Evolutionary conservation across 1,139 yeast genomes (phyloP).

Genomic region (Blastobotrys serpentis): DNA sequence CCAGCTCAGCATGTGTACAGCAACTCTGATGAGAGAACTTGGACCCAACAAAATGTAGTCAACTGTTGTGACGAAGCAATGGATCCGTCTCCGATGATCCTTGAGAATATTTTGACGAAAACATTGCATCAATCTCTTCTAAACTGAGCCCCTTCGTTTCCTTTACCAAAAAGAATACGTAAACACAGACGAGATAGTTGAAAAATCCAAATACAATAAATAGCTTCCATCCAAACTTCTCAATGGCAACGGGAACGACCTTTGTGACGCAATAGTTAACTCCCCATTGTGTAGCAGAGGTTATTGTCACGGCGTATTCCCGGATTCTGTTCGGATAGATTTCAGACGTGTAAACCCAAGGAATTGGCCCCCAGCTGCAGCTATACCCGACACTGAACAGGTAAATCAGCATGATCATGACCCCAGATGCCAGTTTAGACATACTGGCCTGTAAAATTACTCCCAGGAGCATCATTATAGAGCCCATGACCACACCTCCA

Average conservation of each 20-base stretch:
- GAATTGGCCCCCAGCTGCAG: slow-evolving; percentile 44
- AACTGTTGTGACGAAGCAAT: too few species aligned
- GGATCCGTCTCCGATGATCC: too few species aligned
- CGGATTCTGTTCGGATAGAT: slow-evolving; percentile 50
- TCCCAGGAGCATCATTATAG: slow-evolving; percentile 35
- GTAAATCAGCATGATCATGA: slow-evolving; percentile 29
- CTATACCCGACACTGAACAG: slow-evolving; percentile 39
- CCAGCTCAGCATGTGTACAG: too few species aligned
- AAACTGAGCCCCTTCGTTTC: slow-evolving; percentile 66
- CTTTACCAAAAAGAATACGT: slow-evolving; percentile 53
- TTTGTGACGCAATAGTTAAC: slow-evolving; percentile 38
- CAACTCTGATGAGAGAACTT: too few species aligned
- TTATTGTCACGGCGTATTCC: slow-evolving; percentile 52
- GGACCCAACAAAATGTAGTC: too few species aligned
- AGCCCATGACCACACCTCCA: slow-evolving; percentile 49
- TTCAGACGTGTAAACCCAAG: slow-evolving; percentile 52
- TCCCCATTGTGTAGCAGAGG: slow-evolving; percentile 54
- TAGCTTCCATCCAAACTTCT: slow-evolving; percentile 20
- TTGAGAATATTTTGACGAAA: too few species aligned
- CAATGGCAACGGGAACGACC: slow-evolving; percentile 36
- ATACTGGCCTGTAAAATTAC: slow-evolving; percentile 28
- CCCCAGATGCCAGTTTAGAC: slow-evolving; percentile 21
- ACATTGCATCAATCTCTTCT: slow-evolving; percentile 64
- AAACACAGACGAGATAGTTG: slow-evolving; percentile 31
- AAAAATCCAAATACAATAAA: slow-evolving; percentile 27